Conservation (phyloP, 495 filamentous ascomycete genomes). For the Aspergillus bertholletiae region DNA sequence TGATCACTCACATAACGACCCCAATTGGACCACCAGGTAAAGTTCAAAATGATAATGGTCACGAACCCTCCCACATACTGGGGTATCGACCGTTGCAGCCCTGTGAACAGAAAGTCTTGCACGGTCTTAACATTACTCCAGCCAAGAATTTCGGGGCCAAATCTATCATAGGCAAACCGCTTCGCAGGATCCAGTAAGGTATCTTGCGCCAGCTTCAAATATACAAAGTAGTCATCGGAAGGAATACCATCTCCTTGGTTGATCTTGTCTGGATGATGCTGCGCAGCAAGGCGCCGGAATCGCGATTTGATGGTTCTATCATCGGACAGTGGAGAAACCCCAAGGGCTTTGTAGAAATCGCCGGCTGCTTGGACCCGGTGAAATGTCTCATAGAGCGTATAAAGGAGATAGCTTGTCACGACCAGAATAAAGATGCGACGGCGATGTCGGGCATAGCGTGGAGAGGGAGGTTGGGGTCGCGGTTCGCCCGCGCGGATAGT, state of each 20-base stretch:
- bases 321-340: slow-evolving; percentile 60
- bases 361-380: slow-evolving; percentile 65
- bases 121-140: slow-evolving; percentile 70
- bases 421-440: slow-evolving; percentile 79
- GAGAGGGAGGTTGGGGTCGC: slow-evolving; percentile 68
- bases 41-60: slow-evolving; percentile 63
- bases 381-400: slow-evolving; percentile 92
- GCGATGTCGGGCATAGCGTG: slow-evolving; percentile 66
- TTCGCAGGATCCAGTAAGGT: slow-evolving; percentile 73
- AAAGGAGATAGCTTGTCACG: slow-evolving; percentile 77
- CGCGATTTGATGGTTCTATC: slow-evolving; percentile 78
- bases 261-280: slow-evolving; percentile 88
- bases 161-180: slow-evolving; percentile 90
- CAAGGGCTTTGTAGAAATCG: slow-evolving; percentile 75
- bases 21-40: slow-evolving; percentile 78
- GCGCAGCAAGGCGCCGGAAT: slow-evolving; percentile 79
- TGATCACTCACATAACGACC: slow-evolving; percentile 57
- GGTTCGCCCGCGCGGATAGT: slow-evolving; percentile 89
- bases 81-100: slow-evolving; percentile 53
- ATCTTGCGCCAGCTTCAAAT: slow-evolving; percentile 79
- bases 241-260: slow-evolving; percentile 20
- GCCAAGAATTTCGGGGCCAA: slow-evolving; percentile 68
- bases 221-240: slow-evolving; percentile 66
- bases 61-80: slow-evolving; percentile 64
- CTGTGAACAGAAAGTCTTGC: slow-evolving; percentile 68